Base-by-base conservation (phyloP, 2,329 filamentous ascomycete genomes). In the Trichoderma atrobrunneum region DNA sequence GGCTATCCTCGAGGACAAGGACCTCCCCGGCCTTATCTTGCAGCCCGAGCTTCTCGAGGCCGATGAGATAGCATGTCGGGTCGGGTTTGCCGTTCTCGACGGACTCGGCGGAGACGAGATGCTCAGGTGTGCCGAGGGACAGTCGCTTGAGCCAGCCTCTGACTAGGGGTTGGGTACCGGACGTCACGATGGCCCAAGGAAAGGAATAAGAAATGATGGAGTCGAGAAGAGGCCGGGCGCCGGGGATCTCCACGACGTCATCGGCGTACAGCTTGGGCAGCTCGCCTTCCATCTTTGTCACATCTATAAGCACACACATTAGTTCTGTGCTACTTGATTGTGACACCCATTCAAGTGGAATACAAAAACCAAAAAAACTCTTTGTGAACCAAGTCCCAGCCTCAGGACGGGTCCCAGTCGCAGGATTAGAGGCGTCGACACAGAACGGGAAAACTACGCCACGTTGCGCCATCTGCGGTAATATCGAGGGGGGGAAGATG, bases 171-270 rank as follows among this genome's bases (percentile, higher is more conserved):
- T 83, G 79, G 3, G 91, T 93, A 56, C 92, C 93, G 1, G 91
- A 94, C 0, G 90, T 92, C 72, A 95, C 95, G 76, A 98, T 97
- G 65, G 93, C 93, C 96, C 95, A 98, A 70, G 90, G 91, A 4
- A 88, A 89, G 56, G 84, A 82, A 66, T 84, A 84, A 48, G 85
- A 80, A 74, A 92, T 91, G 56, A 98, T 87, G 36, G 85, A 81
- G 74, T 89, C 84, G 64, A 97, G 87, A 69, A 97, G 86, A 34
- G 85, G 80, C 73, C 94, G 89, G 7, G 93, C 92, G 14, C 95
- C 96, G 1, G 94, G 93, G 75, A 98, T 94, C 81, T 97, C 95
- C 73, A 91, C 86, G 51, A 94, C 95, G 80, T 95, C 91, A 54
- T 87, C 81, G 70, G 93, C 94, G 82, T 93, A 93, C 67, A 92